phyloP scores from a whole-genome alignment of 2,329 filamentous ascomycete species.

The Colletotrichum caudatum region DNA sequence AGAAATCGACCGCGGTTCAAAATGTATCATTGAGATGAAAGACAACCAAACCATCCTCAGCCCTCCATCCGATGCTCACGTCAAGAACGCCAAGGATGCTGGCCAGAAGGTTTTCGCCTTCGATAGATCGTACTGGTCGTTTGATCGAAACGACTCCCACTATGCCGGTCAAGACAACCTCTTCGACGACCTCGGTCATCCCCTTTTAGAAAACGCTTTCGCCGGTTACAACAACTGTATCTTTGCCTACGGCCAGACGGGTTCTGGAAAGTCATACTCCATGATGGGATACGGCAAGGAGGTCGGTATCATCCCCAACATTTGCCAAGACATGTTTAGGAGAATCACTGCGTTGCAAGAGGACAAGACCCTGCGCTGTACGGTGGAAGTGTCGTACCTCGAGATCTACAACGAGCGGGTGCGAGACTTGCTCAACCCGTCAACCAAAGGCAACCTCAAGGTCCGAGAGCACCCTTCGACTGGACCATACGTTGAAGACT shows the following conservation, averaged over 20 bases:
- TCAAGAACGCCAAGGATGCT: slow-evolving; percentile 77
- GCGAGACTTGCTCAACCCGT: slow-evolving; percentile 92
- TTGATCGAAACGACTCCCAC: slow-evolving; percentile 81
- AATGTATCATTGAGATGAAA: slow-evolving; percentile 98
- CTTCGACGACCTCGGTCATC: slow-evolving; percentile 87
- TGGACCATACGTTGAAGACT: slow-evolving; percentile 96
- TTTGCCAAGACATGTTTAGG: slow-evolving; percentile 98
- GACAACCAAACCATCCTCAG: slow-evolving; percentile 88
- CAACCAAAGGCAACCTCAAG: slow-evolving; percentile 95
- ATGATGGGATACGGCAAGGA: slow-evolving; percentile 99
- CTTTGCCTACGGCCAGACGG: slow-evolving; percentile 98
- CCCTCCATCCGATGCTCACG: slow-evolving; percentile 71
- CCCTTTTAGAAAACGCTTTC: slow-evolving; percentile 97
- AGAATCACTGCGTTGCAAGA: slow-evolving; percentile 78
- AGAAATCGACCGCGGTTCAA: slow-evolving; percentile 92
- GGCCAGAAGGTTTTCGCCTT: slow-evolving; percentile 92
- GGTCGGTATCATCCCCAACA: slow-evolving; percentile 93
- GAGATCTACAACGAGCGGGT: slow-evolving; percentile 99
- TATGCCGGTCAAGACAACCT: slow-evolving; percentile 93
- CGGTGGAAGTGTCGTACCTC: slow-evolving; percentile 97
- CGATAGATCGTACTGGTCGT: slow-evolving; percentile 98
- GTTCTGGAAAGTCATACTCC: slow-evolving; percentile 98
- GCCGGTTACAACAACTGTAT: slow-evolving; percentile 99
- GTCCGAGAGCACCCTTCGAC: slow-evolving; percentile 98
- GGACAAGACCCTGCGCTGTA: slow-evolving; percentile 85